phyloP scores from a whole-genome alignment of 1,284 basidiomycete species.

The Phylloboletellus chloephorus region DNA sequence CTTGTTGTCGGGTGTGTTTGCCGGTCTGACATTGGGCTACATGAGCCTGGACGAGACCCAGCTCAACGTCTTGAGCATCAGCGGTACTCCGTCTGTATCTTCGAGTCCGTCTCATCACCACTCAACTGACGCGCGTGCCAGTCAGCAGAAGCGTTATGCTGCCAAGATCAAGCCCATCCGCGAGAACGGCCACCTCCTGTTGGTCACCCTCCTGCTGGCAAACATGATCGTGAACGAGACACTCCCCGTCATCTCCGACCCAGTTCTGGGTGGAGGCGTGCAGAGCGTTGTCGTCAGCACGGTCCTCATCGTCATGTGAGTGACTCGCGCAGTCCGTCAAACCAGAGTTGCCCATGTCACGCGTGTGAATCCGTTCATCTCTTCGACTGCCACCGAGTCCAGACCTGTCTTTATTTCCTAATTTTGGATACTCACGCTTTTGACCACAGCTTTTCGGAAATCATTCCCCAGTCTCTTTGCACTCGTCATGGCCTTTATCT shows the following conservation, averaged over 20 bases:
- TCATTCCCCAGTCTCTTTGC: constrained; percentile 88
- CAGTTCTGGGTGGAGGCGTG: constrained; percentile 80
- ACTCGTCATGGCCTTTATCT: constrained; percentile 90
- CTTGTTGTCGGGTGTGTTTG: constrained; percentile 53
- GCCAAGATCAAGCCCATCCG: constrained; percentile 84
- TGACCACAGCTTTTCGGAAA: constrained; percentile 71
- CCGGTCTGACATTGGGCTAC: constrained; percentile 80
- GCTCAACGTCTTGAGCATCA: constrained; percentile 80
- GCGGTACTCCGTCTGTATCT: constrained; percentile 66
- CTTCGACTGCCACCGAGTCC: not conserved
- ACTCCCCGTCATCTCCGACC: constrained; percentile 86
- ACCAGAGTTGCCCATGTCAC: not conserved
- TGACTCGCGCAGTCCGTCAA: constrained; percentile 14
- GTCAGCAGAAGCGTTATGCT: constrained; percentile 75
- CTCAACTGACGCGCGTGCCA: constrained; percentile 22
- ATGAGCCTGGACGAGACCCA: constrained; percentile 94
- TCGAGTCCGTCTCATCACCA: not conserved
- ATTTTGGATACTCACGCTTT: not conserved
- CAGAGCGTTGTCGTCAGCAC: constrained; percentile 81
- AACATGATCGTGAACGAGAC: constrained; percentile 93
- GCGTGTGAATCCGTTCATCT: not conserved
- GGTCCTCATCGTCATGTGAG: constrained; percentile 80
- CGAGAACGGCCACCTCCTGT: constrained; percentile 76
- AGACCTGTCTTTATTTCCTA: not conserved
- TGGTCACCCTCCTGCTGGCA: constrained; percentile 77